Percentiles rank a stretch among this genome's conserved stretches.
phyloP scores from a whole-genome alignment of 495 filamentous ascomycete species.

The Penicillium psychrofluorescens region DNA sequence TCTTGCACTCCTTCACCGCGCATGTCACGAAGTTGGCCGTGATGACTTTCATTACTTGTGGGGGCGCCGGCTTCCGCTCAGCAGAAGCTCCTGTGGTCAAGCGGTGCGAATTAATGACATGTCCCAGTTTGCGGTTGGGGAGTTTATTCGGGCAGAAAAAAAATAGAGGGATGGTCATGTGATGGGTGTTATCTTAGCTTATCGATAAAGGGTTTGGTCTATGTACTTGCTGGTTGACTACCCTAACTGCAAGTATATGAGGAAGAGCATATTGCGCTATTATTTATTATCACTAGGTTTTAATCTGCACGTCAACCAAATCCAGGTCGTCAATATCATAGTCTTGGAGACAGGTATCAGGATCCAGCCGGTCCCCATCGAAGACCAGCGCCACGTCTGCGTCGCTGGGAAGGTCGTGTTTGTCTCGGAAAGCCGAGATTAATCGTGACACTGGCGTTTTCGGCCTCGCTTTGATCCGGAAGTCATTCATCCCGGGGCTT shows the following conservation, averaged over 20 bases:
- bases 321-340: slow-evolving; percentile 78
- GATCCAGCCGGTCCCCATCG: slow-evolving; percentile 71
- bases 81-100: too few species aligned
- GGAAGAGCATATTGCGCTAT: too few species aligned
- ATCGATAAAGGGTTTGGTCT: neutral
- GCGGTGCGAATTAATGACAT: too few species aligned
- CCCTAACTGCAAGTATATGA: too few species aligned
- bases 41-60: slow-evolving; percentile 73
- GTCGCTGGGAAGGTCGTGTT: slow-evolving; percentile 35
- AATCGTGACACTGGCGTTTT: slow-evolving; percentile 51
- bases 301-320: slow-evolving; percentile 67
- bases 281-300: slow-evolving; percentile 11
- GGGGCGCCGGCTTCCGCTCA: too few species aligned
- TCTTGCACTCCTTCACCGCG: slow-evolving; percentile 89
- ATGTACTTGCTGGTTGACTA: too few species aligned
- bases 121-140: too few species aligned
- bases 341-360: slow-evolving; percentile 51
- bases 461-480: slow-evolving; percentile 49
- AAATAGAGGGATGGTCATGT: too few species aligned
- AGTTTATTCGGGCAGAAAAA: too few species aligned
- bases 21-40: slow-evolving; percentile 97
- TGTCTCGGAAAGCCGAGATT: slow-evolving; percentile 42
- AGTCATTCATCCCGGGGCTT: slow-evolving; percentile 46
- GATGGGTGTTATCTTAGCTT: too few species aligned
- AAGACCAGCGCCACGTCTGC: slow-evolving; percentile 59